Conservation (phyloP, 495 filamentous ascomycete genomes). For the Paragyromitra xinjiangensis region DNA sequence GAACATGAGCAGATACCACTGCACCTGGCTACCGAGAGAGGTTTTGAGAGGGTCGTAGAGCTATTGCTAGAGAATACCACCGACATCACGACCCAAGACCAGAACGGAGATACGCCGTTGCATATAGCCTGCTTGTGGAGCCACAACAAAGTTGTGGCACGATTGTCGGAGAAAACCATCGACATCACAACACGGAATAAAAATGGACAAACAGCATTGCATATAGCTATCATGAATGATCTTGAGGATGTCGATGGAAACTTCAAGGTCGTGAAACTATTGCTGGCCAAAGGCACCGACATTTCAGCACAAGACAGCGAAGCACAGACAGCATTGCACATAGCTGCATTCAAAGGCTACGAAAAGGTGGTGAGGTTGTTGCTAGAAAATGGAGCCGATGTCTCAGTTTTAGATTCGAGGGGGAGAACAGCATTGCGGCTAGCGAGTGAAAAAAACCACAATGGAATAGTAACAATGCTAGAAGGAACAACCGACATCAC, state of each 20-base stretch:
- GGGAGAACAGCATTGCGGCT: background rate
- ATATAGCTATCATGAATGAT: background rate
- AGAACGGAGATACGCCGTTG: background rate
- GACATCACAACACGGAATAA: background rate
- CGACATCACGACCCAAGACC: background rate
- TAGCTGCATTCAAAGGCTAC: background rate
- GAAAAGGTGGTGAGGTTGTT: background rate
- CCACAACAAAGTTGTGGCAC: no score
- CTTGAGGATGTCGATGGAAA: background rate
- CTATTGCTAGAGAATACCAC: background rate
- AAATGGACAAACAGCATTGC: background rate
- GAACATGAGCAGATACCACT: background rate
- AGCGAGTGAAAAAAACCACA: no score
- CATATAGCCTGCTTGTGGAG: background rate
- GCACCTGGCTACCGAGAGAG: background rate
- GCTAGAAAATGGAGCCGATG: background rate
- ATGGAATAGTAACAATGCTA: no score
- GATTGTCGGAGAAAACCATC: background rate
- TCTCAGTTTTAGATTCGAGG: background rate
- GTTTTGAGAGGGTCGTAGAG: background rate
- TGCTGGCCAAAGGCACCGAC: background rate
- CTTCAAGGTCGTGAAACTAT: background rate
- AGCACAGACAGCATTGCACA: background rate
- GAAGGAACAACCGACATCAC: no score
- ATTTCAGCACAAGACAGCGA: background rate